phyloP scores from a whole-genome alignment of 805 yeast species.

The Yarrowia divulgata region DNA sequence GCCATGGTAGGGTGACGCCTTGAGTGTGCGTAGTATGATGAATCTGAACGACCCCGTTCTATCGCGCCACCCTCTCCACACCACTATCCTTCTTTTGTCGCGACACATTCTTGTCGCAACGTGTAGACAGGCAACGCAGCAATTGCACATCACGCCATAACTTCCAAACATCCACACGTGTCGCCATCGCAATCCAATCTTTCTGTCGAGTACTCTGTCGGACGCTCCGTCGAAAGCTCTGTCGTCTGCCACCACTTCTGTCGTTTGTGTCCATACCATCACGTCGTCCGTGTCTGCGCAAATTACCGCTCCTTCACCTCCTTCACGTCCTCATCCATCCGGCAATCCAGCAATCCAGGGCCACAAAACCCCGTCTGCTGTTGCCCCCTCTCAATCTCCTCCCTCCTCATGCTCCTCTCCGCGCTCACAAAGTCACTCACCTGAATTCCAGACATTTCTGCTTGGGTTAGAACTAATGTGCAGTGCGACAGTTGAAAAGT shows the following conservation, averaged over 20 bases:
- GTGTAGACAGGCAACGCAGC: too few species aligned
- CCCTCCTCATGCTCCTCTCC: neutral
- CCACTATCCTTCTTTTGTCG: too few species aligned
- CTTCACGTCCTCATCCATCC: neutral
- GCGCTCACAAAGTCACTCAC: conserved; percentile 19
- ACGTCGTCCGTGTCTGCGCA: neutral
- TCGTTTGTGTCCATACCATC: neutral
- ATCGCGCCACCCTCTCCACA: too few species aligned
- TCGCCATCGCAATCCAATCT: too few species aligned
- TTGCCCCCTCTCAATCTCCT: too few species aligned
- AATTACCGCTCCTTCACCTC: neutral
- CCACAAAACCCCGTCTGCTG: neutral
- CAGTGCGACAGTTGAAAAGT: conserved; percentile 25
- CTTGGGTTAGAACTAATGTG: conserved; percentile 37
- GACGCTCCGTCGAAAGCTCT: neutral
- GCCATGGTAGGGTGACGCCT: too few species aligned
- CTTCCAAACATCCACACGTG: too few species aligned
- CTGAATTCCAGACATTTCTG: conserved; percentile 40
- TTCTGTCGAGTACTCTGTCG: too few species aligned
- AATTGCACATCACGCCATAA: too few species aligned
- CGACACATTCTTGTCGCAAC: too few species aligned
- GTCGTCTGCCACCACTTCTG: neutral
- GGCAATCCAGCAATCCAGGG: neutral
- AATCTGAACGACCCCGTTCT: too few species aligned
- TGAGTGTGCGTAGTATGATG: too few species aligned